Evolutionary conservation across 2,329 filamentous ascomycete genomes (phyloP), one percentile per base, ranked within the genome.

Genomic region (Pyrenophora teres): DNA sequence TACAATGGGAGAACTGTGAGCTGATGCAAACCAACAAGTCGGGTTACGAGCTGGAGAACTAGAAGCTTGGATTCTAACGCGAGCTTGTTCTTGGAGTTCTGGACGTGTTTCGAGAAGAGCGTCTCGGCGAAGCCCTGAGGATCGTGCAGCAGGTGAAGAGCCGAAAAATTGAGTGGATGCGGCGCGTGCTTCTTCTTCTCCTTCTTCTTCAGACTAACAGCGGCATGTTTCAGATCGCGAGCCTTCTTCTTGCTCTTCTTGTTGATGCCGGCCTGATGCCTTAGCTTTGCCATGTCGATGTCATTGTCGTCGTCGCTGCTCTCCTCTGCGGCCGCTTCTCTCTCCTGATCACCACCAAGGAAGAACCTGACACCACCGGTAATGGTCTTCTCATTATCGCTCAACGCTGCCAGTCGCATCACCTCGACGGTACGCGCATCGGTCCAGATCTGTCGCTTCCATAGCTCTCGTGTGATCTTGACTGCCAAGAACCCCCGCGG

Each of bases 391-490:
- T 95, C 90, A 63, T 97, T 96, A 44, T 96, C 88, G 3, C 90
- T 86, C 50, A 99, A 77, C 47, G 88, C 87, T 0, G 93, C 92
- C 75, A 96, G 89, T 76, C 96, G 96, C 92, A 99, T 97, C 60
- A 97, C 90, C 67, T 96, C 92, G n/a, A 97, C 94, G 0, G 93
- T 87, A 72, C 92, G 94, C 2, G 92, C 85, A 67, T 99, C 94
- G 8, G 89, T 91, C 94, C 94, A 99, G 58, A 97, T 87, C 65
- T 97, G 92, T 40, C 93, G 84, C 76, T 92, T 96, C 94, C 94
- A 99, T 68, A 99, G 80, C 77, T 99, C 94, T 56, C 93, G 84
- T 3, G 92, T 96, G 59, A 99, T 83, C 75, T 97, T 97, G 55
- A 97, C 91, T 3, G 94, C 92, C 94, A 94, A 99, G 42, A 99